Evolutionary conservation across 2,329 filamentous ascomycete species (phyloP), one percentile per base, ranked within the genome.

Genomic region (Calonectria ilicicola): DNA sequence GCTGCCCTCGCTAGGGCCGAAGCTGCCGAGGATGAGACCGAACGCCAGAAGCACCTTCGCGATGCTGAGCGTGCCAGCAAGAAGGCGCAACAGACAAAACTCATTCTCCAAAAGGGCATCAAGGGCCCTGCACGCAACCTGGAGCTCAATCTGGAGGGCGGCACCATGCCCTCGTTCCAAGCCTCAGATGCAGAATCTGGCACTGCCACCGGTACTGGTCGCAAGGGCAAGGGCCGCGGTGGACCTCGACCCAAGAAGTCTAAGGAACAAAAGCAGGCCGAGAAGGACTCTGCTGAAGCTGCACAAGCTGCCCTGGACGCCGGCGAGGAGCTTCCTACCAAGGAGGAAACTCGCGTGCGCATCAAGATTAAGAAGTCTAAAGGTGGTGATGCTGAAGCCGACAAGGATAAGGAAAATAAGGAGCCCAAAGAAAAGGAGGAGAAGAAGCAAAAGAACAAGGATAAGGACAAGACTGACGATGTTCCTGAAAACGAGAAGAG

Each of bases 11-110:
- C 93, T 74, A 93, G 93, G 76, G 95, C 96, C 12, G 90, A 93
- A 71, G 91, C 93, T 66, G 94, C 95, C 3, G 91, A 94, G 75
- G 95, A 98, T 80, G 94, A 97, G 74, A 90, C 92, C 29, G 96
- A 98, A 83, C 92, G 92, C 76, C 91, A 92, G 79, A 95, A 93
- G 82, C 93, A 95, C 79, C 87, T 97, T 53, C 93, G 93, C 62
- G 96, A 98, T 79, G 96, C 96, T 26, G 95, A 98, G 79, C 93
- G 96, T 70, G 95, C 95, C 17, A 95, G 95, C 79, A 97, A 97
- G 85, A 98, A 98, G 87, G 96, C 95, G 10, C 94, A 95, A 82
- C 94, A 96, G 76, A 98, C 96, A 21, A 95, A 95, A 85, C 90
- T 95, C 73, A 94, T 97, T 62, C 88, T 98, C 58, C 94, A 97